Evolutionary conservation across 2,329 filamentous ascomycete genomes (phyloP), one percentile per base, ranked within the genome.

Genomic region (Phyllosticta citribraziliensis): DNA sequence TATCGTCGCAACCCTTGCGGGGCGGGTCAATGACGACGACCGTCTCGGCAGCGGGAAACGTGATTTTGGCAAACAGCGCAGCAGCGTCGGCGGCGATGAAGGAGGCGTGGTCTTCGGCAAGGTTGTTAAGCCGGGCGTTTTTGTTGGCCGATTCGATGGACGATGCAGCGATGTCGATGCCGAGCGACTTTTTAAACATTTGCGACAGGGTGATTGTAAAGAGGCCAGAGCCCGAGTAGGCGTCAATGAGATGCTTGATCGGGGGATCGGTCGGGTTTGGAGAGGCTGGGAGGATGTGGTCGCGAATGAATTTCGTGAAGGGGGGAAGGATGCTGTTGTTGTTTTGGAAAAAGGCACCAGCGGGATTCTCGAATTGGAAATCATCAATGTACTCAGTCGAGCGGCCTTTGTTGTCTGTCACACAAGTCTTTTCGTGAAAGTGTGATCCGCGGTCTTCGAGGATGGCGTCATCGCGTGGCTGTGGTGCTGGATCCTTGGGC

Each of bases 271-370:
- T 58, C 58, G 57, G 58, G 60, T 60, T 55, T 62, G 61, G 60
- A 56, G 55, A 58, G 56, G 59, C 61, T 25, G 85, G 86, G 1
- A 92, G 79, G 69, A 93, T 88, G 73, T 88, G 84, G 47, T 88
- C 81, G 64, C 91, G 88, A 72, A 97, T 89, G 78, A 95, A 96
- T 66, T 85, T 82, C 14, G 91, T 96, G 75, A 97, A 96, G 17
- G 79, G 77, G 30, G 89, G 85, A 24, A 99, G 86, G 75, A 99
- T 97, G 60, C 91, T 95, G 80, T 97, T 97, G 82, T 99, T 99
- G 81, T 99, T 99, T 72, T 99, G 94, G 83, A 99, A 99, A 79
- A 99, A 99, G 58, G 90, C 86, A 63, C 92, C 92, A 11, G 94
- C 94, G 2, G 89, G 90, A 77, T 96, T 97, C 72, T 87, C 87